These are phyloP conservation scores for Capsella bursapastoris DNA, from an alignment of 345 rosid species.

Conservation along the genomic window DNA sequence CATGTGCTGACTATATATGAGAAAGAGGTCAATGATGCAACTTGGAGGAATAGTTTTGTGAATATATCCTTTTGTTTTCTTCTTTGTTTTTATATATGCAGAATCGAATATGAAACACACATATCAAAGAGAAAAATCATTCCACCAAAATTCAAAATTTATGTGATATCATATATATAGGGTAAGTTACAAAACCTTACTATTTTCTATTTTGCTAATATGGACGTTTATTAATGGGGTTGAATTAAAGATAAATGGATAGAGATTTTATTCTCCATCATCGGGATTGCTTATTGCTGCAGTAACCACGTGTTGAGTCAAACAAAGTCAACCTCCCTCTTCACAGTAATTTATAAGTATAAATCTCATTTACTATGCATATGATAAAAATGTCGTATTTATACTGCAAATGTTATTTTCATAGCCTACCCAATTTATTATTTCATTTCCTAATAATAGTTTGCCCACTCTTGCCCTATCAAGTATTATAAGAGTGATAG, in stretches of 20 bases:
- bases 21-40: constrained; percentile 40
- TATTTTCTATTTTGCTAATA: no score
- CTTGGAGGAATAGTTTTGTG: constrained; percentile 39
- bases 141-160: not conserved
- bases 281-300: constrained; percentile 44
- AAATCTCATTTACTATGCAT: not conserved
- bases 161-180: no score
- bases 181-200: no score
- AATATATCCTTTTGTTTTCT: constrained; percentile 24
- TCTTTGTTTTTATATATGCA: constrained; percentile 23
- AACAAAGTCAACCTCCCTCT: constrained; percentile 12
- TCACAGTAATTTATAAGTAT: constrained; percentile 11
- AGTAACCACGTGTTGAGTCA: constrained; percentile 32
- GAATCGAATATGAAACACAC: constrained; percentile 12
- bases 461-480: not conserved
- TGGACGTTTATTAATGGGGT: not conserved
- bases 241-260: not conserved
- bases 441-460: not conserved
- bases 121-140: not conserved
- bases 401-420: not conserved
- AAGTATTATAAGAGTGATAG: constrained; percentile 6
- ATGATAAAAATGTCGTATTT: not conserved
- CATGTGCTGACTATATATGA: constrained; percentile 32
- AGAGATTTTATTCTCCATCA: constrained; percentile 29
- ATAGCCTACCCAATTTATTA: not conserved